phyloP scores from a whole-genome alignment of 2,329 filamentous ascomycete genomes.

The Aspergillus glaucus region DNA sequence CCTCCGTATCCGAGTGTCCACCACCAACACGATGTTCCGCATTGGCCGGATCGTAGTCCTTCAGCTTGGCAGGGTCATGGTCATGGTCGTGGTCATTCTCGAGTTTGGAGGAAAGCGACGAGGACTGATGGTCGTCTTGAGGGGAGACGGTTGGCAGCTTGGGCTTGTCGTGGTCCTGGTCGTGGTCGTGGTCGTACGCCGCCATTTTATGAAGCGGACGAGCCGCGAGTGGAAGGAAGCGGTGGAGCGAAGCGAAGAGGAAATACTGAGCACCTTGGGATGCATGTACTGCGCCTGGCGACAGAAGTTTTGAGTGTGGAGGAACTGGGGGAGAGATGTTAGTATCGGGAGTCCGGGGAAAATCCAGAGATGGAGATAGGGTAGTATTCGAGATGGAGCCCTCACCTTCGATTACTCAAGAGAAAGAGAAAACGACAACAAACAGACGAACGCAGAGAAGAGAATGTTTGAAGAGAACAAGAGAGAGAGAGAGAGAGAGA shows the following conservation, averaged over 20 bases:
- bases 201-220: slow-evolving; percentile 36
- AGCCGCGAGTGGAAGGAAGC: slow-evolving; percentile 29
- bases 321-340: not conserved
- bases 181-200: slow-evolving; percentile 20
- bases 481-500: too few relatives aligned
- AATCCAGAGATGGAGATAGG: not conserved
- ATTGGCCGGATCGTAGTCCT: slow-evolving; percentile 25
- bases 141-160: slow-evolving; percentile 9
- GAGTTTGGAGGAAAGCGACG: slow-evolving; percentile 16
- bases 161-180: slow-evolving; percentile 4
- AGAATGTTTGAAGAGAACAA: too few relatives aligned
- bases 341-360: not conserved
- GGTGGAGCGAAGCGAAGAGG: slow-evolving; percentile 19
- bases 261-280: slow-evolving; percentile 19
- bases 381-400: too few relatives aligned
- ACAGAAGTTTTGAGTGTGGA: not conserved
- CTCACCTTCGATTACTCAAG: too few relatives aligned
- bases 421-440: too few relatives aligned
- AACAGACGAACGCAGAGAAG: too few relatives aligned
- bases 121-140: slow-evolving; percentile 12
- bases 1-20: slow-evolving; percentile 32
- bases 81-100: slow-evolving; percentile 10
- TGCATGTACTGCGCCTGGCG: slow-evolving; percentile 27
- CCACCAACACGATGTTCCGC: slow-evolving; percentile 13
- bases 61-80: slow-evolving; percentile 19